phyloP scores from a whole-genome alignment of 805 yeast genomes.

The Millerago galiae region DNA sequence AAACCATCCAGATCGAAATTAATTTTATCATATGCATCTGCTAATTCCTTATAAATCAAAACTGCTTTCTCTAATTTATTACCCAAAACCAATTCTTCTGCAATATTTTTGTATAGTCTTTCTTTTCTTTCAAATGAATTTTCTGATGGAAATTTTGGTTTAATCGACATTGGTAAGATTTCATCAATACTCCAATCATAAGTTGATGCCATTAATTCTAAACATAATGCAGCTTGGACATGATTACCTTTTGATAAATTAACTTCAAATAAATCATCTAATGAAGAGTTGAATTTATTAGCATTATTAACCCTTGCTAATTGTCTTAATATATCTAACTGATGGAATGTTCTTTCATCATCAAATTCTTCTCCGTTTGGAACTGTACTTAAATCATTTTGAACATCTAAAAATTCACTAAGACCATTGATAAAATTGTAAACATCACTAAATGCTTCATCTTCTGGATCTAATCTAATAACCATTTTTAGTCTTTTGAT shows the following conservation, averaged over 20 bases:
- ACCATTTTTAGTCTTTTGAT: slow-evolving; percentile 42
- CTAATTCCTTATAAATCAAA: slow-evolving; percentile 68
- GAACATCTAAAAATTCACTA: slow-evolving; percentile 54
- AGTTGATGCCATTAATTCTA: slow-evolving; percentile 71
- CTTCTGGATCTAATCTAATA: slow-evolving; percentile 53
- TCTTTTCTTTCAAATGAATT: slow-evolving; percentile 78
- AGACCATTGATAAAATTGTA: slow-evolving; percentile 46
- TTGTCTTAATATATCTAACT: slow-evolving; percentile 67
- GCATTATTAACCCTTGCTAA: slow-evolving; percentile 74
- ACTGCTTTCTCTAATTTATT: slow-evolving; percentile 74
- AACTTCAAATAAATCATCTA: slow-evolving; percentile 65
- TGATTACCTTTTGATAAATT: slow-evolving; percentile 53
- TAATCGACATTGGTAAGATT: slow-evolving; percentile 45
- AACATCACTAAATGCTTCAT: slow-evolving; percentile 49
- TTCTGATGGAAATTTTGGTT: slow-evolving; percentile 76
- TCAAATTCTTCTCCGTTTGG: slow-evolving; percentile 82
- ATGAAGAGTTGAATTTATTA: slow-evolving; percentile 72
- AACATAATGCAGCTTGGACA: slow-evolving; percentile 78
- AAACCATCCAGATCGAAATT: slow-evolving; percentile 74
- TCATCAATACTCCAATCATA: slow-evolving; percentile 65
- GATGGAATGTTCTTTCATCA: slow-evolving; percentile 79
- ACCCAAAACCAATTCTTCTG: slow-evolving; percentile 63
- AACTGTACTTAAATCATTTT: slow-evolving; percentile 62
- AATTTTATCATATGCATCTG: slow-evolving; percentile 64
- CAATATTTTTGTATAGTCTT: slow-evolving; percentile 60